Evolutionary conservation across 768 basidiomycete genomes (phyloP).

Genomic region (Mycena rebaudengoi): DNA sequence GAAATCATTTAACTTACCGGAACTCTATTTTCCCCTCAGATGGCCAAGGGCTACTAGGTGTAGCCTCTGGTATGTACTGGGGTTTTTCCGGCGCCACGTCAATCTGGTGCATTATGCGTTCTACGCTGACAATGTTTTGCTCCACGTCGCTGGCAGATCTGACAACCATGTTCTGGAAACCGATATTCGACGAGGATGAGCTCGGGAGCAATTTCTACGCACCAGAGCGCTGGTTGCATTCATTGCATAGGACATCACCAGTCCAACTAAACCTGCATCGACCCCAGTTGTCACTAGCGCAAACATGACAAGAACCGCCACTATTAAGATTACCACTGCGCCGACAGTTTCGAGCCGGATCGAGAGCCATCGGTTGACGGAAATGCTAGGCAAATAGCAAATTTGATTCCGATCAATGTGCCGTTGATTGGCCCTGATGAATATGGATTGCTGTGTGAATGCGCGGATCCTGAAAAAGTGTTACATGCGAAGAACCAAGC

Average conservation of each 20-base stretch:
- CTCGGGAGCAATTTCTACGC: too few species aligned
- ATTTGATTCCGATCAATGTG: conserved; percentile 89
- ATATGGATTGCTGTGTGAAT: conserved; percentile 74
- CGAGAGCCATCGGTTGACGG: conserved; percentile 86
- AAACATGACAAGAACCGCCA: conserved; percentile 70
- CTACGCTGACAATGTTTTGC: conserved; percentile 89
- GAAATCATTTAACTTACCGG: conserved; percentile 48
- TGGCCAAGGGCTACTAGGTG: conserved; percentile 75
- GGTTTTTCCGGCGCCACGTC: conserved; percentile 81
- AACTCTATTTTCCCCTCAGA: conserved; percentile 77
- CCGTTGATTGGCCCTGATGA: conserved; percentile 73
- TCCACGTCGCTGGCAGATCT: conserved; percentile 88
- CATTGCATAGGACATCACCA: conserved; percentile 87
- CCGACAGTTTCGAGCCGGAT: conserved; percentile 88
- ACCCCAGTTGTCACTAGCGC: conserved; percentile 81
- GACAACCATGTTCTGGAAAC: conserved; percentile 78
- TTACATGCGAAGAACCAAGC: too few species aligned
- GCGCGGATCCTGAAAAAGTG: too few species aligned
- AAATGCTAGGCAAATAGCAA: conserved; percentile 74
- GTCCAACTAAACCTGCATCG: conserved; percentile 87
- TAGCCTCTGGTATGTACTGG: conserved; percentile 66
- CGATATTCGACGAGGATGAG: conserved; percentile 1
- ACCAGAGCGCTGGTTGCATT: conserved; percentile 86
- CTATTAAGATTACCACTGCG: conserved; percentile 77
- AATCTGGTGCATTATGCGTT: conserved; percentile 86